Evolutionary conservation across 2,329 filamentous ascomycete species (phyloP).

Genomic region (Periconia sp.): DNA sequence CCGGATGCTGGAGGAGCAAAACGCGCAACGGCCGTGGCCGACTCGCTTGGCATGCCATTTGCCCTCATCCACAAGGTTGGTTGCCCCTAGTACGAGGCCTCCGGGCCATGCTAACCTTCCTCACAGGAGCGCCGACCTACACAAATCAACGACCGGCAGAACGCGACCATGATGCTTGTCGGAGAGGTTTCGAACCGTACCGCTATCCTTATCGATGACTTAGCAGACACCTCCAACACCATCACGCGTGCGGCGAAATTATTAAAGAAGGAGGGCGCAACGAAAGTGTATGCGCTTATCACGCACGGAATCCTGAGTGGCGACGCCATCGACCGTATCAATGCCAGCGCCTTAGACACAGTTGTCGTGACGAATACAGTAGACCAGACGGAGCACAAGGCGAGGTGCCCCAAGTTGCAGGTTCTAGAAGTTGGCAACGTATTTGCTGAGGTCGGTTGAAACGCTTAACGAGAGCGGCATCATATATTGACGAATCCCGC

Average conservation of each 20-base stretch:
- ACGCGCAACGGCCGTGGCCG: conserved; percentile 92
- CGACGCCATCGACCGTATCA: conserved; percentile 92
- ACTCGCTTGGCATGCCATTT: conserved; percentile 91
- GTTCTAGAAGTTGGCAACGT: conserved; percentile 87
- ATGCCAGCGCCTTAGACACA: conserved; percentile 89
- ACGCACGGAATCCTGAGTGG: conserved; percentile 96
- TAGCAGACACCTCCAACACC: conserved; percentile 95
- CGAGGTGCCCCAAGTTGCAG: conserved; percentile 83
- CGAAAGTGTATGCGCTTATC: conserved; percentile 85
- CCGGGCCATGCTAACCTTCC: too few relatives aligned
- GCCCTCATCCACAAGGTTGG: conserved; percentile 96
- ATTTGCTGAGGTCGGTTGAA: conserved; percentile 76
- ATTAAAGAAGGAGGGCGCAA: conserved; percentile 92
- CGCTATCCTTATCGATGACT: conserved; percentile 90
- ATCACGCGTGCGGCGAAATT: conserved; percentile 96
- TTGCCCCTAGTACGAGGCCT: conserved; percentile 15
- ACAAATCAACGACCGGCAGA: conserved; percentile 81
- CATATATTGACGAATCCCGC: conserved; percentile 22
- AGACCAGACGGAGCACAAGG: conserved; percentile 81
- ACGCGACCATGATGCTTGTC: conserved; percentile 90
- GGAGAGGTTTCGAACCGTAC: conserved; percentile 81
- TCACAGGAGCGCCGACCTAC: conserved; percentile 83
- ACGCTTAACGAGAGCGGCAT: not conserved
- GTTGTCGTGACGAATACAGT: conserved; percentile 96
- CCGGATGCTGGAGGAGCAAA: conserved; percentile 97